Evolutionary conservation across 1,139 yeast species (phyloP).

Genomic region (Debaryomyces coudertii): DNA sequence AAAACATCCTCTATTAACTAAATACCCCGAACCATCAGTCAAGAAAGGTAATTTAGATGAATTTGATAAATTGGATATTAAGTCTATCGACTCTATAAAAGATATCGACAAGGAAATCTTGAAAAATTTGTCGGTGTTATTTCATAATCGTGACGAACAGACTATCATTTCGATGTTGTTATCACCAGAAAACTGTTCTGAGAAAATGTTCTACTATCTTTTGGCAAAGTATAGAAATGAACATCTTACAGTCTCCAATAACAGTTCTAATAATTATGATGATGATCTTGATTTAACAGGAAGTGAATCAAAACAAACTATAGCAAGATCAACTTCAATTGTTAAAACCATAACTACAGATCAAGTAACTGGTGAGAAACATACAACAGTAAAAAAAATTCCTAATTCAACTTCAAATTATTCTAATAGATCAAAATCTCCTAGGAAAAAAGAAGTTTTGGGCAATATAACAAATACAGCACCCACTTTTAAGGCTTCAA

Average conservation of each 20-base stretch:
- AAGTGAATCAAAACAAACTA: conserved; percentile 25
- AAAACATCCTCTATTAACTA: conserved; percentile 75
- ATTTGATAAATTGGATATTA: conserved; percentile 39
- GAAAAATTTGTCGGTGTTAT: conserved; percentile 81
- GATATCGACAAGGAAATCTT: conserved; percentile 83
- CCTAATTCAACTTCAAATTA: conserved; percentile 26
- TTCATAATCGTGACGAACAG: conserved; percentile 82
- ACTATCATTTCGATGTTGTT: conserved; percentile 62
- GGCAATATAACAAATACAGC: conserved; percentile 37
- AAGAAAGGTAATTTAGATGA: conserved; percentile 23
- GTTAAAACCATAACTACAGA: conserved; percentile 47
- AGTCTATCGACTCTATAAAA: conserved; percentile 51
- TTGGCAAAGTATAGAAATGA: conserved; percentile 83
- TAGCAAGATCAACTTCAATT: conserved; percentile 51
- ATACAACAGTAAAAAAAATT: conserved; percentile 26
- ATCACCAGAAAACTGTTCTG: conserved; percentile 67
- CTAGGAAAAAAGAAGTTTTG: conserved; percentile 22
- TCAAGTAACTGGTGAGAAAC: conserved; percentile 31
- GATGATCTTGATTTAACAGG: conserved; percentile 24
- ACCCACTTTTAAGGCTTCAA: conserved; percentile 40
- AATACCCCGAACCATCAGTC: conserved; percentile 57
- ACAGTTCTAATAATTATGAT: conserved; percentile 23
- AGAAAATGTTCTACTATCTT: conserved; percentile 86
- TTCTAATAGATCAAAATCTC: conserved; percentile 23
- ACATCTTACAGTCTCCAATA: conserved; percentile 44